Base-by-base conservation (phyloP, 306 rosid genomes). In the Lathyrus oleraceus region DNA sequence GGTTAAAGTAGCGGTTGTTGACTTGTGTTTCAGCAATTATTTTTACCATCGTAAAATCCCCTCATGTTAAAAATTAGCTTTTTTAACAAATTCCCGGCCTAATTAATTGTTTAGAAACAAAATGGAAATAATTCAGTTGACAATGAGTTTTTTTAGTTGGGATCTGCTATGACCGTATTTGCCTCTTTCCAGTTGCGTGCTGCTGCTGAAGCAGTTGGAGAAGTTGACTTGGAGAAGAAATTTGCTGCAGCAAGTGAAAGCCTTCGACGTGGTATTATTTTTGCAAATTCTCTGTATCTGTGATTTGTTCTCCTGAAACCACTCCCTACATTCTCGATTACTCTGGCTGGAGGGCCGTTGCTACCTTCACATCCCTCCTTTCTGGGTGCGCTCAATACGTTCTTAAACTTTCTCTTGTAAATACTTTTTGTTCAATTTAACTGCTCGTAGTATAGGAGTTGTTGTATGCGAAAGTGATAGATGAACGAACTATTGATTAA, bases 201-300 rank as follows among this genome's bases (percentile, higher is more conserved):
- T 48, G 91, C 97, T 74, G 97, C 98, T 42, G 79, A 87, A 58
- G 98, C 98, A 8, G 98, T 94, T 14, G 97, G 98, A 57, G 98
- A 94, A 77, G 87, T 45, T 19, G 86, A 79, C 64, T 84, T 91
- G 79, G 97, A 94, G 79, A 85, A 80, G 73, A 94, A 91, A 75
- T 94, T 94, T 79, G 79, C 87, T 9, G 92, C 88, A 9, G 98
- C 96, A 27, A 85, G 97, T 17, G 95, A 88, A 75, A 94, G 98
- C 85, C 95, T 94, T 42, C 91, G 92, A 25, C 87, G 98, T 52
- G 98, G 98, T 77, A 91, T 94, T 70, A 94, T 94, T 97, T 94
- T 90, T 79, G 95, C 98, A 13, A 94, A 94, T 70, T 94, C 98
- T 51, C 95, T 94, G 60, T 94, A 94, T 75, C 82, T 94, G 45